Percentiles rank a stretch among this genome's conserved stretches.
Conservation (phyloP, 1,139 yeast genomes). For the Nakaseomyces glabratus region DNA sequence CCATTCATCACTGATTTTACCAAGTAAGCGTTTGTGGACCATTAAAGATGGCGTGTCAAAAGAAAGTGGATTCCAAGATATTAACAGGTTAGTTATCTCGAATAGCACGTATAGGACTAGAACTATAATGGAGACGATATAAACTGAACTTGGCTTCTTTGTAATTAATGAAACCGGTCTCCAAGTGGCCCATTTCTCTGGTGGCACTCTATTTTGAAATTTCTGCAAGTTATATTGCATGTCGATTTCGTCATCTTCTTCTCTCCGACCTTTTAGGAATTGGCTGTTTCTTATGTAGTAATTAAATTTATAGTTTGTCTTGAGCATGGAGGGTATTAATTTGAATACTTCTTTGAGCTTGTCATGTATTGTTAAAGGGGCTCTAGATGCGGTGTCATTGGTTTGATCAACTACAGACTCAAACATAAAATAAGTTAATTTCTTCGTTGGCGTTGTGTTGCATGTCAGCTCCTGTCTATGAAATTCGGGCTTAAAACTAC, state of each 20-base stretch:
- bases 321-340: constrained; percentile 13
- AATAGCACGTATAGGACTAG: neutral
- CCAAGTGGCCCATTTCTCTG: constrained; percentile 2
- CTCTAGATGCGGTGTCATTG: no score
- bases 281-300: constrained; percentile 12
- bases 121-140: no score
- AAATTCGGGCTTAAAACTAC: neutral
- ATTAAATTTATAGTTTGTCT: constrained; percentile 18
- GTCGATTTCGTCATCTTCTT: constrained; percentile 2
- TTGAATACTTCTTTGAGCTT: neutral
- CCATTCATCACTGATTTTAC: constrained; percentile 8
- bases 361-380: no score
- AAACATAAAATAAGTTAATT: constrained; percentile 55
- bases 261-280: neutral
- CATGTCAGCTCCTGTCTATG: constrained; percentile 59
- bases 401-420: constrained; percentile 33
- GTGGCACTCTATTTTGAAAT: constrained; percentile 2
- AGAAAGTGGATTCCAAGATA: constrained; percentile 21
- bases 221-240: neutral
- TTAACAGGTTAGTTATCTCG: constrained; percentile 3
- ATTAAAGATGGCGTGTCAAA: neutral
- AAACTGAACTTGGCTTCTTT: no score
- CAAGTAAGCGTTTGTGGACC: neutral
- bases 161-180: no score
- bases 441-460: constrained; percentile 50